Percentiles rank a stretch among this genome's conserved stretches.
Conservation (phyloP, 441 rosid species). For the Gossypium aridum region DNA sequence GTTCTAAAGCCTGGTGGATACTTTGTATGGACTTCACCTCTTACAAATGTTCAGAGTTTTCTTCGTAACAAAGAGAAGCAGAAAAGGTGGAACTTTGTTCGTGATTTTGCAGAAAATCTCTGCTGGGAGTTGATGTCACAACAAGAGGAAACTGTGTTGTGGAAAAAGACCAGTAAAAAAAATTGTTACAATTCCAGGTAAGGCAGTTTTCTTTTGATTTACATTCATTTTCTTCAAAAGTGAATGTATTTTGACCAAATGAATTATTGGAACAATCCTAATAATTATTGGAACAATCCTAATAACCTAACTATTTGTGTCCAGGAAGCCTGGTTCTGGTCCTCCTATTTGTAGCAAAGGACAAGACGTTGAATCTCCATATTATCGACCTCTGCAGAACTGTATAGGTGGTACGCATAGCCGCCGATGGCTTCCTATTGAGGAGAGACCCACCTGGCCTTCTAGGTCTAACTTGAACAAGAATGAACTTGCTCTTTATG, state of each 20-base stretch:
- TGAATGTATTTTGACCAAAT: constrained; percentile 1
- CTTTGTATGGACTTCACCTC: constrained; percentile 95
- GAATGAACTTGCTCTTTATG: constrained; percentile 70
- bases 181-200: constrained; percentile 77
- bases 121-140: constrained; percentile 91
- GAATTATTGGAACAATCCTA: neutral
- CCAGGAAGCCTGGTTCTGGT: constrained; percentile 77
- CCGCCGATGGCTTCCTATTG: constrained; percentile 84
- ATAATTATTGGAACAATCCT: neutral
- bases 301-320: constrained; percentile 17
- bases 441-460: constrained; percentile 80
- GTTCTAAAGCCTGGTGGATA: constrained; percentile 89
- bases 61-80: constrained; percentile 54
- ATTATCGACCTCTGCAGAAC: constrained; percentile 78
- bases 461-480: constrained; percentile 67
- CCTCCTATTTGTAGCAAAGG: constrained; percentile 76
- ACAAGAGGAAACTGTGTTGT: constrained; percentile 93
- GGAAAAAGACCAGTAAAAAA: constrained; percentile 86
- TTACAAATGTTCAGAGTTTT: constrained; percentile 45
- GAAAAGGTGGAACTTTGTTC: constrained; percentile 72
- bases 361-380: constrained; percentile 84
- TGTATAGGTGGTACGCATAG: constrained; percentile 87
- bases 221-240: neutral
- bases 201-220: constrained; percentile 11
- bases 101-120: constrained; percentile 59